Percentiles rank a stretch among this genome's conserved stretches.
Conservation (phyloP, 306 rosid genomes). For the Cucumis hystrix region DNA sequence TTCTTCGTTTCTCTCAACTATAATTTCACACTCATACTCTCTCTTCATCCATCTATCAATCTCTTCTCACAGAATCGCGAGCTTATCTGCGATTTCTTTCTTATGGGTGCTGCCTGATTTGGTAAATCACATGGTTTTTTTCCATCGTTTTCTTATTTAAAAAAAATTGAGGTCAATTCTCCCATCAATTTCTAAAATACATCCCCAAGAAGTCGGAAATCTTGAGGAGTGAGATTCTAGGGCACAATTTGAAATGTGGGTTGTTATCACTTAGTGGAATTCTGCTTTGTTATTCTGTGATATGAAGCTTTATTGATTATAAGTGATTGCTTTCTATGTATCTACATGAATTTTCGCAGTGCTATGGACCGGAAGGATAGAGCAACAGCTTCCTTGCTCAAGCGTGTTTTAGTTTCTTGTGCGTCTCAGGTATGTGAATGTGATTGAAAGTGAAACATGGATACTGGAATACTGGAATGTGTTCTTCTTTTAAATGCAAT, state of each 20-base stretch:
- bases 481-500: neutral
- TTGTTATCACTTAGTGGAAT: neutral
- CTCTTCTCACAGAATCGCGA: neutral
- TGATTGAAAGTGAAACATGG: neutral
- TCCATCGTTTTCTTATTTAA: neutral
- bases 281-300: neutral
- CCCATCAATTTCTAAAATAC: neutral
- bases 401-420: conserved; percentile 65
- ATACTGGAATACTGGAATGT: neutral
- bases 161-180: neutral
- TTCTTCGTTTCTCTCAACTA: neutral
- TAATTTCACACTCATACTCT: neutral
- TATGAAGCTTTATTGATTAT: neutral
- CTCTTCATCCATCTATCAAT: neutral
- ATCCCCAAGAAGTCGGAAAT: neutral
- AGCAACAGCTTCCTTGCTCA: conserved; percentile 47
- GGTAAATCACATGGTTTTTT: neutral
- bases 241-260: neutral
- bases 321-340: neutral
- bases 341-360: conserved; percentile 3
- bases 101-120: neutral
- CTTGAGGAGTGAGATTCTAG: neutral
- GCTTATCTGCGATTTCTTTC: neutral
- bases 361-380: conserved; percentile 63
- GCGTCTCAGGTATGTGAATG: conserved; percentile 57